phyloP scores from a whole-genome alignment of 208 protist genomes.

The Acanthamoeba royreba region DNA sequence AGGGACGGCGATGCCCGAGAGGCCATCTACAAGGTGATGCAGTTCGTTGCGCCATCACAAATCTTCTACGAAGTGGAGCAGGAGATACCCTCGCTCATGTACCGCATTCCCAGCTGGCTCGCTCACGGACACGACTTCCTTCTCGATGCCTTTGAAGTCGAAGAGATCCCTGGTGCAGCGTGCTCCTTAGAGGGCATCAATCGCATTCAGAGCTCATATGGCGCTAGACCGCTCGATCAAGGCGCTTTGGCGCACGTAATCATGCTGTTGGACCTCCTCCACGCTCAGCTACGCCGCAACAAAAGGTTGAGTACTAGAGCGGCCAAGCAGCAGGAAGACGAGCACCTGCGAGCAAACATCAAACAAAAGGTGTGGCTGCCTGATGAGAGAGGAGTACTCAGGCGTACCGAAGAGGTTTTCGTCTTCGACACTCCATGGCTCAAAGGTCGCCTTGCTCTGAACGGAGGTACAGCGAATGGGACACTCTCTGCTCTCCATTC shows the following conservation, averaged over 20 bases:
- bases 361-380: background rate
- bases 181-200: background rate
- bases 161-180: background rate
- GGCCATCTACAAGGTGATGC: background rate
- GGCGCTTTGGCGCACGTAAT: background rate
- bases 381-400: background rate
- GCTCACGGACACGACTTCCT: conserved; percentile 23
- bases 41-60: background rate
- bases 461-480: background rate
- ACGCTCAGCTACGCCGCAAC: background rate
- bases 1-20: background rate
- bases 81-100: background rate
- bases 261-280: conserved; percentile 6
- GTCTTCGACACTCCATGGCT: conserved; percentile 22
- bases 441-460: background rate
- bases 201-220: background rate
- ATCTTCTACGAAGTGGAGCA: background rate
- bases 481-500: background rate
- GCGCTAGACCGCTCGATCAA: background rate
- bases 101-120: background rate
- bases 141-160: background rate
- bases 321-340: background rate
- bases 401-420: background rate
- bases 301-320: background rate
- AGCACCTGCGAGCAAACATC: background rate